Evolutionary conservation across 176 grass and related monocot genomes (phyloP).

Genomic region (Juncus inflexus): DNA sequence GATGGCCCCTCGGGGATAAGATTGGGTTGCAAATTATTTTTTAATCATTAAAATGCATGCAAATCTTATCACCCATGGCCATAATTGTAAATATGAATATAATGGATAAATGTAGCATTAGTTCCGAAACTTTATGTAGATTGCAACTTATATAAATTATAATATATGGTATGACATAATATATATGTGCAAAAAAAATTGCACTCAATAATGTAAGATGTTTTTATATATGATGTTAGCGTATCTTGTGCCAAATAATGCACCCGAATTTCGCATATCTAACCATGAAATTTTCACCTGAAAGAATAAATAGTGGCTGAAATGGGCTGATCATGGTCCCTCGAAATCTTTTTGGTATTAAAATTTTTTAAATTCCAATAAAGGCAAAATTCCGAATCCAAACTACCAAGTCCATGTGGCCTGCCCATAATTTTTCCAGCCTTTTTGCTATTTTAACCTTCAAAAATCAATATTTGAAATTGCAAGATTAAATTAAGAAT

Average conservation of each 20-base stretch:
- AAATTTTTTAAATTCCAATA: slow-evolving; percentile 15
- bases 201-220: too few species aligned
- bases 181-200: too few species aligned
- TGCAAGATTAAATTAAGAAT: not conserved
- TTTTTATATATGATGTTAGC: not conserved
- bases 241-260: slow-evolving; percentile 6
- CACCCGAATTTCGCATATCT: slow-evolving; percentile 8
- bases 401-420: slow-evolving; percentile 14
- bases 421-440: slow-evolving; percentile 9
- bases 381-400: slow-evolving; percentile 31
- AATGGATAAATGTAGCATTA: too few species aligned
- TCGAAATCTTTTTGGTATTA: slow-evolving; percentile 6
- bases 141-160: too few species aligned
- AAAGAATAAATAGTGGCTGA: slow-evolving; percentile 11
- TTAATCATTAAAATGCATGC: too few species aligned
- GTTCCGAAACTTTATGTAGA: too few species aligned
- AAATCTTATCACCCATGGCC: too few species aligned
- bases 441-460: slow-evolving; percentile 18
- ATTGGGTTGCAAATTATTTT: too few species aligned
- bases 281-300: slow-evolving; percentile 17
- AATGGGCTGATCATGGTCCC: slow-evolving; percentile 18
- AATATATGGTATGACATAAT: too few species aligned
- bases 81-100: too few species aligned
- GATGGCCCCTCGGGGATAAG: too few species aligned
- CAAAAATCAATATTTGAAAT: slow-evolving; percentile 2